Evolutionary conservation across 805 yeast species (phyloP).

Genomic region (Isabelozyma rhagii): DNA sequence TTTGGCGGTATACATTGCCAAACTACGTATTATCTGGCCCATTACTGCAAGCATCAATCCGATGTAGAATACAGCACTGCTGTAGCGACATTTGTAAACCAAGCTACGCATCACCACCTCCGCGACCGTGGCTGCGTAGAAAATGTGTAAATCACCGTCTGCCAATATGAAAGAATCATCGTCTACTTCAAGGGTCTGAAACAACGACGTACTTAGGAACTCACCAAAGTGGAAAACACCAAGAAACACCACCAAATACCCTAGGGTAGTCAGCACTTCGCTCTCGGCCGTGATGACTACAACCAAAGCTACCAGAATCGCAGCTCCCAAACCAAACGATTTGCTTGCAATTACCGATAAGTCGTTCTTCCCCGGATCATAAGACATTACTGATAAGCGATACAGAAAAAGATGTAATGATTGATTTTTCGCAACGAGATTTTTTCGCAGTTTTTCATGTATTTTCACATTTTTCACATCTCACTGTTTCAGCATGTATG

Average conservation of each 20-base stretch:
- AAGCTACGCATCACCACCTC: slow-evolving; percentile 9
- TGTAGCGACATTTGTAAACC: neutral
- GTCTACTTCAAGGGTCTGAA: slow-evolving; percentile 62
- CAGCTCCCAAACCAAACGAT: slow-evolving; percentile 28
- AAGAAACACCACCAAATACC: slow-evolving; percentile 49
- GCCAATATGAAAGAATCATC: slow-evolving; percentile 49
- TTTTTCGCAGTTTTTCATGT: neutral
- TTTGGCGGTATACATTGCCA: slow-evolving; percentile 87
- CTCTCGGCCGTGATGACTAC: neutral
- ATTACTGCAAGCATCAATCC: slow-evolving; percentile 49
- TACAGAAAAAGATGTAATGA: neutral
- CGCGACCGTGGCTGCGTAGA: slow-evolving; percentile 14
- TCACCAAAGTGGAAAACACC: slow-evolving; percentile 78
- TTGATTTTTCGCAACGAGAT: neutral
- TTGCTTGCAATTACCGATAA: slow-evolving; percentile 28
- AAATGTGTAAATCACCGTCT: slow-evolving; percentile 27
- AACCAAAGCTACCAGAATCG: neutral
- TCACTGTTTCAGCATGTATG: neutral
- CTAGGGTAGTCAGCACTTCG: neutral
- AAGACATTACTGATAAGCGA: slow-evolving; percentile 3
- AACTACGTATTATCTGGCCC: slow-evolving; percentile 70
- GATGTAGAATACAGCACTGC: slow-evolving; percentile 5
- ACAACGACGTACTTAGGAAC: slow-evolving; percentile 74
- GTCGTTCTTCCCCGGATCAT: slow-evolving; percentile 25
- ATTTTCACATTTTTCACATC: neutral